Evolutionary conservation across 345 rosid genomes (phyloP).

Genomic region (Stellera chamaejasme): DNA sequence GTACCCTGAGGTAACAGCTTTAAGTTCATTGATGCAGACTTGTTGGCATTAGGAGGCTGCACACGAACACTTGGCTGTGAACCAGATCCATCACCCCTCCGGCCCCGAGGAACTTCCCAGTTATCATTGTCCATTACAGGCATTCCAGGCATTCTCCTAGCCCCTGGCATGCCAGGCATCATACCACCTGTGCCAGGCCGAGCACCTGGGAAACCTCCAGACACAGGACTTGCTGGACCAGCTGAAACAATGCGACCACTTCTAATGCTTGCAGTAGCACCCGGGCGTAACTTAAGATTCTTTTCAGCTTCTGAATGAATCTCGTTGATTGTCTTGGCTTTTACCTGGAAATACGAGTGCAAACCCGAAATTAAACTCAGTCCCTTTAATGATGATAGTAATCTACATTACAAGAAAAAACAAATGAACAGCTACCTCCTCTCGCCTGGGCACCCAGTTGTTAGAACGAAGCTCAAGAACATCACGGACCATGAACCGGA

Average conservation of each 20-base stretch:
- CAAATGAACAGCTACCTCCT: constrained; percentile 48
- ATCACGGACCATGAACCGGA: constrained; percentile 79
- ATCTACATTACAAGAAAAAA: background rate
- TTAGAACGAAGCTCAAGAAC: constrained; percentile 71
- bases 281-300: constrained; percentile 85
- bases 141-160: constrained; percentile 92
- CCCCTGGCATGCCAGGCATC: constrained; percentile 99
- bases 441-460: constrained; percentile 92
- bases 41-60: constrained; percentile 36
- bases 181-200: constrained; percentile 89
- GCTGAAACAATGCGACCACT: constrained; percentile 44
- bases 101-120: constrained; percentile 68
- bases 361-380: constrained; percentile 1
- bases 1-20: constrained; percentile 75
- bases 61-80: constrained; percentile 35
- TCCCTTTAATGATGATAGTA: background rate
- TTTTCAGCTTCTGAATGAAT: constrained; percentile 90
- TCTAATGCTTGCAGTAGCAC: constrained; percentile 85
- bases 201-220: constrained; percentile 52
- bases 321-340: constrained; percentile 88
- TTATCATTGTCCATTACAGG: constrained; percentile 77
- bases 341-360: constrained; percentile 43
- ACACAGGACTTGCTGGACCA: constrained; percentile 39
- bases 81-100: constrained; percentile 64
- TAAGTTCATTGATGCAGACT: constrained; percentile 46